Percentiles rank a stretch among this genome's conserved stretches.
phyloP scores from a whole-genome alignment of 371 early-diverging fungal genomes.

The Apophysomyces ossiformis region DNA sequence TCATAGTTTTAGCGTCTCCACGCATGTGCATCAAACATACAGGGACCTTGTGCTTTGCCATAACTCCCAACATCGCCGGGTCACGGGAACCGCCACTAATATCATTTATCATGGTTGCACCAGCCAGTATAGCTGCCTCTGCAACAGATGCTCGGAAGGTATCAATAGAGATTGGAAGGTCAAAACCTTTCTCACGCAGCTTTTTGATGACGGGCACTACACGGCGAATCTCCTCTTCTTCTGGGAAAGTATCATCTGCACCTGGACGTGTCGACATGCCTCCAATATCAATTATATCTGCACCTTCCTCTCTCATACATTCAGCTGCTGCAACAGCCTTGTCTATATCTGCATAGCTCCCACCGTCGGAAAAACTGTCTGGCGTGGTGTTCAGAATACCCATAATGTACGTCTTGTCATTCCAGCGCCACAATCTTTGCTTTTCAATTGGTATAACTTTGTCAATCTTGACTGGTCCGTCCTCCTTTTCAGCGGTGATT shows the following conservation, averaged over 20 bases:
- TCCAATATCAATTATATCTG: conserved; percentile 95
- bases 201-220: conserved; percentile 88
- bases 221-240: conserved; percentile 81
- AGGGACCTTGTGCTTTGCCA: conserved; percentile 85
- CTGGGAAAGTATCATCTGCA: conserved; percentile 76
- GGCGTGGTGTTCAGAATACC: conserved; percentile 97
- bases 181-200: conserved; percentile 68
- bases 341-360: conserved; percentile 64
- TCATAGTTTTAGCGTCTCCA: conserved; percentile 92
- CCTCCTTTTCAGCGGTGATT: conserved; percentile 46
- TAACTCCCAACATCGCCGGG: conserved; percentile 75
- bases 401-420: conserved; percentile 83
- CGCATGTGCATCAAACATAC: conserved; percentile 97
- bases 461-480: conserved; percentile 58
- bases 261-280: conserved; percentile 95
- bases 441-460: conserved; percentile 70
- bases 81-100: conserved; percentile 91
- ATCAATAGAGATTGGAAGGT: conserved; percentile 89
- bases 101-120: conserved; percentile 91
- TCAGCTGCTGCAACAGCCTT: conserved; percentile 74
- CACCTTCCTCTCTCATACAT: conserved; percentile 79
- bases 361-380: conserved; percentile 97
- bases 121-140: conserved; percentile 79
- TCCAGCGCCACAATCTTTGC: conserved; percentile 62
- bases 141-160: conserved; percentile 91